Conservation (phyloP, 2,329 filamentous ascomycete genomes). For the Fusarium sp. region DNA sequence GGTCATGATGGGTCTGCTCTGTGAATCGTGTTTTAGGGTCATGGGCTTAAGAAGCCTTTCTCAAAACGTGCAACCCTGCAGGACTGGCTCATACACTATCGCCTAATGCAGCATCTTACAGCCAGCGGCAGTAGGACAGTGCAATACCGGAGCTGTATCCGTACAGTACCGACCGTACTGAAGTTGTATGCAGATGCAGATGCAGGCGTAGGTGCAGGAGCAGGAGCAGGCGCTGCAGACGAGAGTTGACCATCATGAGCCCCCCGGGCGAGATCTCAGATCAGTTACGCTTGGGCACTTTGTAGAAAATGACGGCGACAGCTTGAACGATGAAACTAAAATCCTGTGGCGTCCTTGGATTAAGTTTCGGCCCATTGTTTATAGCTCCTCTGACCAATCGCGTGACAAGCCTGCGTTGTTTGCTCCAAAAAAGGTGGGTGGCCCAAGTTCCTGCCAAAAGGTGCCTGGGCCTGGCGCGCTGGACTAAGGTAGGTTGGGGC, state of each 20-base stretch:
- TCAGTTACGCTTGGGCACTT: slow-evolving; percentile 27
- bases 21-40: slow-evolving; percentile 19
- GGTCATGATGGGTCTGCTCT: slow-evolving; percentile 25
- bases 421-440: slow-evolving; percentile 18
- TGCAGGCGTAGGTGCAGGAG: background rate
- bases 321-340: slow-evolving; percentile 32
- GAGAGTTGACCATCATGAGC: slow-evolving; percentile 37
- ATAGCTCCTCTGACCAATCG: slow-evolving; percentile 8
- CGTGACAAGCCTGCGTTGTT: background rate
- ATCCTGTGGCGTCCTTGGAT: slow-evolving; percentile 7
- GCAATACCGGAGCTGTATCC: background rate
- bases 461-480: slow-evolving; percentile 3
- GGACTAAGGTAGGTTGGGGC: background rate
- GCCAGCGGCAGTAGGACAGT: slow-evolving; percentile 8
- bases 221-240: slow-evolving; percentile 26
- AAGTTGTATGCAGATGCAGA: background rate
- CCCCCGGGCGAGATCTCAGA: slow-evolving; percentile 43
- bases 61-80: slow-evolving; percentile 41
- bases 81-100: slow-evolving; percentile 35
- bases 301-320: slow-evolving; percentile 38
- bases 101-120: slow-evolving; percentile 38
- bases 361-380: slow-evolving; percentile 22
- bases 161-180: background rate
- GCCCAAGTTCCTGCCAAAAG: slow-evolving; percentile 38
- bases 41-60: slow-evolving; percentile 36